phyloP scores from a whole-genome alignment of 2,329 filamentous ascomycete species.

The Fusarium falciforme region DNA sequence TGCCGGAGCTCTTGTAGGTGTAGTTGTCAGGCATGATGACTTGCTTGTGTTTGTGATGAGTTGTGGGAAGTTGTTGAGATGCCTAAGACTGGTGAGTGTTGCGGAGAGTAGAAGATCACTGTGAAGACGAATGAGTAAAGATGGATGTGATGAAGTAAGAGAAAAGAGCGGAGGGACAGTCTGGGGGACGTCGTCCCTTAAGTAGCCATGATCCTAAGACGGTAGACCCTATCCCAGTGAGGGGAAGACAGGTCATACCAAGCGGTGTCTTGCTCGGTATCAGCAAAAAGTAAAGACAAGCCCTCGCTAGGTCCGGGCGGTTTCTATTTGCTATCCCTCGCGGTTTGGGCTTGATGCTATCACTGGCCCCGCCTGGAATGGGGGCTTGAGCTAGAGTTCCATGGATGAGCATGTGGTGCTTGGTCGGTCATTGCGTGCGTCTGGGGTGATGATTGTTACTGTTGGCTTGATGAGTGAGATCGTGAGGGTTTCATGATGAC shows the following conservation, averaged over 20 bases:
- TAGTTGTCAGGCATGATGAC: slow-evolving; percentile 45
- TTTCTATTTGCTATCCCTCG: background rate
- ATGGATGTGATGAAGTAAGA: background rate
- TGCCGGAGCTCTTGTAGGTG: slow-evolving; percentile 64
- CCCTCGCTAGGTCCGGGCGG: background rate
- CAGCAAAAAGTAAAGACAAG: background rate
- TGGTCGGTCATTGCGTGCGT: background rate
- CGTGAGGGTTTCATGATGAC: background rate
- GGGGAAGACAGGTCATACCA: background rate
- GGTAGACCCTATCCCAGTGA: background rate
- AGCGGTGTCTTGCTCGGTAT: background rate
- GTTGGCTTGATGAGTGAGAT: background rate
- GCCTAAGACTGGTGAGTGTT: background rate
- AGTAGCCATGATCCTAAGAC: background rate
- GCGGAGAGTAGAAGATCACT: background rate
- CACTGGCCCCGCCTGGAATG: background rate
- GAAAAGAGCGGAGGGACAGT: too few species aligned
- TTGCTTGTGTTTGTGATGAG: background rate
- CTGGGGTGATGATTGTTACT: background rate
- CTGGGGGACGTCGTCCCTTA: background rate
- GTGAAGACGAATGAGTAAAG: background rate
- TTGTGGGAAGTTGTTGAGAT: background rate
- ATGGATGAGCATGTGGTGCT: background rate
- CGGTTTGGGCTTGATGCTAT: background rate
- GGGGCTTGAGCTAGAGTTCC: background rate